phyloP scores from a whole-genome alignment of 202 grass and related monocot species.

The Setaria viridis region DNA sequence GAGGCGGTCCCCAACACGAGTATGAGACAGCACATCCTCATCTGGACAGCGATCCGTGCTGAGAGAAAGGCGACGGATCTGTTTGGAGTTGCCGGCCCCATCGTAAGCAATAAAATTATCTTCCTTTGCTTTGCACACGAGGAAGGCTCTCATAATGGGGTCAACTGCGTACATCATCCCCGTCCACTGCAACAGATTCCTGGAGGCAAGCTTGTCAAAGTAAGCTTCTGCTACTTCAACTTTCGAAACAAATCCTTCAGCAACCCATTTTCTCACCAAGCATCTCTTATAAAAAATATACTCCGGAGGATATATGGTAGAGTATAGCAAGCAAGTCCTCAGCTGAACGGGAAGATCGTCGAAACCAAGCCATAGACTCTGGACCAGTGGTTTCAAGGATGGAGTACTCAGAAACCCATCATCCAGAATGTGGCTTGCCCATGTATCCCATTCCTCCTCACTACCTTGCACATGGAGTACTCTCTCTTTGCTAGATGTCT shows the following conservation, averaged over 20 bases:
- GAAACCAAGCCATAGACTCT: constrained; percentile 12
- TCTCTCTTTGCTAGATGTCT: too few relatives aligned
- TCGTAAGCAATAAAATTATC: constrained; percentile 6
- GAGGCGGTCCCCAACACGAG: too few relatives aligned
- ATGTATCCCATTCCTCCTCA: too few relatives aligned
- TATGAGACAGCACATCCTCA: neutral
- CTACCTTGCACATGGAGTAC: neutral
- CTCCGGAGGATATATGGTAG: too few relatives aligned
- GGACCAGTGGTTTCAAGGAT: neutral
- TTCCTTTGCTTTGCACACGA: neutral
- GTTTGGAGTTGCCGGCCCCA: too few relatives aligned
- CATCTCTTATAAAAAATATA: too few relatives aligned
- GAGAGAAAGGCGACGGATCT: constrained; percentile 8
- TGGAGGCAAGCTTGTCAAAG: neutral
- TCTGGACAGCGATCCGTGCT: neutral
- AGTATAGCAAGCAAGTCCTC: too few relatives aligned
- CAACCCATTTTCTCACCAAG: too few relatives aligned
- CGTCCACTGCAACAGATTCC: neutral
- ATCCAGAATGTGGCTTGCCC: too few relatives aligned
- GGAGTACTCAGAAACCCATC: neutral
- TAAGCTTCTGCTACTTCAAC: neutral
- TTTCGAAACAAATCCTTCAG: too few relatives aligned
- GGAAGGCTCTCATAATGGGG: neutral
- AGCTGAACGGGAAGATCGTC: too few relatives aligned
- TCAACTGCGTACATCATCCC: neutral